Evolutionary conservation across 2,329 filamentous ascomycete genomes (phyloP).

Genomic region (Fusarium chuoi): DNA sequence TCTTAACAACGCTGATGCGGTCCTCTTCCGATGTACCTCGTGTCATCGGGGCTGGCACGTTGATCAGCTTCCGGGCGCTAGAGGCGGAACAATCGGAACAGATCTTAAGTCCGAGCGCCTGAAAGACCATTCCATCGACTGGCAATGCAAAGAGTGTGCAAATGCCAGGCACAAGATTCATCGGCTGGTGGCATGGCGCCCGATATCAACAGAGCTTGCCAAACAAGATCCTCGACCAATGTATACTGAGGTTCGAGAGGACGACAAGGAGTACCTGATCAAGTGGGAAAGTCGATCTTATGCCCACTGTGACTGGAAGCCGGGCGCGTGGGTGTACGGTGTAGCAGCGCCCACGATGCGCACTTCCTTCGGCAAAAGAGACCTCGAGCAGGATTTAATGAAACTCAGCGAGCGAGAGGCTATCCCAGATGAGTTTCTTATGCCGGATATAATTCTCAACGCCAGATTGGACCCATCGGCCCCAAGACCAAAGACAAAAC

Average conservation of each 20-base stretch:
- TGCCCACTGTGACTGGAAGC: slow-evolving; percentile 85
- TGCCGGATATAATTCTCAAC: slow-evolving; percentile 88
- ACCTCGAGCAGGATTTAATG: slow-evolving; percentile 65
- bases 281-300: slow-evolving; percentile 89
- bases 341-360: slow-evolving; percentile 72
- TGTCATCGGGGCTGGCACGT: slow-evolving; percentile 87
- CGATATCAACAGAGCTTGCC: slow-evolving; percentile 51
- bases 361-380: slow-evolving; percentile 78
- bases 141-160: slow-evolving; percentile 83
- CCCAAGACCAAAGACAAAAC: slow-evolving; percentile 66
- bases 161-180: slow-evolving; percentile 74
- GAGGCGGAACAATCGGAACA: slow-evolving; percentile 47
- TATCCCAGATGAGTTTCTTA: slow-evolving; percentile 86
- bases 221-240: slow-evolving; percentile 11
- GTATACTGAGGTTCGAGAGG: slow-evolving; percentile 62
- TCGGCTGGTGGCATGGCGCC: slow-evolving; percentile 89
- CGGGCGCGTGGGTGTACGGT: slow-evolving; percentile 89
- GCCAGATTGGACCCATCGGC: slow-evolving; percentile 66
- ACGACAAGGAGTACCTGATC: slow-evolving; percentile 90
- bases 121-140: slow-evolving; percentile 77
- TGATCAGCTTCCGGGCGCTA: slow-evolving; percentile 75
- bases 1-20: slow-evolving; percentile 78
- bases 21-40: slow-evolving; percentile 83
- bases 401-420: slow-evolving; percentile 80
- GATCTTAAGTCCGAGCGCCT: slow-evolving; percentile 63